A percentile compares a stretch with the other conserved stretches of the same genome.
Evolutionary conservation across 371 early-diverging fungal genomes (phyloP).

Genomic region (Syncephalastrum contaminatum): DNA sequence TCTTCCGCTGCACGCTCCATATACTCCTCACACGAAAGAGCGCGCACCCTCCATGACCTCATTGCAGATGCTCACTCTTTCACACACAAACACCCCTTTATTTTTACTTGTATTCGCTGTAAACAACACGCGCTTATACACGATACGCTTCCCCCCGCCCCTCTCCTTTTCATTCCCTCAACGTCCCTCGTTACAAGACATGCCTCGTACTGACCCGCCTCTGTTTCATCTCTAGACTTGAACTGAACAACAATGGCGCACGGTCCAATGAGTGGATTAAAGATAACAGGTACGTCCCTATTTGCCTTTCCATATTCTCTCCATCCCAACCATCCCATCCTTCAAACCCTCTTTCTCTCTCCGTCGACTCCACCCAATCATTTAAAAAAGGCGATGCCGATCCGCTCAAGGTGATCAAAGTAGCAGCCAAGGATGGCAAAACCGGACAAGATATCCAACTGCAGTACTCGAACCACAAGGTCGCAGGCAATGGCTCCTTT

Average conservation of each 20-base stretch:
- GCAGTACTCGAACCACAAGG: slow-evolving; percentile 84
- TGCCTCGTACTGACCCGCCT: too few species aligned
- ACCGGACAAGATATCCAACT: slow-evolving; percentile 82
- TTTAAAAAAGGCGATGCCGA: slow-evolving; percentile 44
- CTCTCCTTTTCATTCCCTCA: too few species aligned
- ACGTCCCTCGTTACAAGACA: too few species aligned
- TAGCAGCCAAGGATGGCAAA: slow-evolving; percentile 81
- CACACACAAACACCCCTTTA: too few species aligned
- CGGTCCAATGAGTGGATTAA: slow-evolving; percentile 32
- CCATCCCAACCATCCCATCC: not conserved
- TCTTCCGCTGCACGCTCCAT: too few species aligned
- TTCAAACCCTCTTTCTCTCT: not conserved
- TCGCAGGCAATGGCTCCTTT: slow-evolving; percentile 94
- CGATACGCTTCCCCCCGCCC: too few species aligned
- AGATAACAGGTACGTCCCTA: slow-evolving; percentile 19
- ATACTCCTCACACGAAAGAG: too few species aligned
- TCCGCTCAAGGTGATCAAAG: slow-evolving; percentile 45
- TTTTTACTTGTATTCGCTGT: too few species aligned
- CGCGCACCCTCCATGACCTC: too few species aligned
- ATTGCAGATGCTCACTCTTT: too few species aligned
- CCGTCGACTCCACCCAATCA: not conserved
- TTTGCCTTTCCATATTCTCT: not conserved
- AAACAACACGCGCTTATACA: too few species aligned
- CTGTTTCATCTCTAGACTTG: too few species aligned
- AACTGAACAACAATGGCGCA: slow-evolving; percentile 15